Percentiles rank a stretch among this genome's conserved stretches.
Evolutionary conservation across 495 filamentous ascomycete genomes (phyloP).

Genomic region (Penicillium parvum): DNA sequence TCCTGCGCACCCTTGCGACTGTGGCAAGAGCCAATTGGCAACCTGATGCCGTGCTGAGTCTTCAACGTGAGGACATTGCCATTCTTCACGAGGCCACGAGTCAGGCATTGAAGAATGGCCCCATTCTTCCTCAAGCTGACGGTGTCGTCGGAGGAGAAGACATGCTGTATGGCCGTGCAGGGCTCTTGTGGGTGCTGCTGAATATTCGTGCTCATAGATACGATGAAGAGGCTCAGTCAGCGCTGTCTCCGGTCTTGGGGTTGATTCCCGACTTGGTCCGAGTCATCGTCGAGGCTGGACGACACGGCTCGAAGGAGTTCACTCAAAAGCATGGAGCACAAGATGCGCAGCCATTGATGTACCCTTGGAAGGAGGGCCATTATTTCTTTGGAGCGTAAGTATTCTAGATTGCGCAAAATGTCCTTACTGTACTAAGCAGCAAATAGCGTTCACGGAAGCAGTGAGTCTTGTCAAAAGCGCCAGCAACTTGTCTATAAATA

Average conservation of each 20-base stretch:
- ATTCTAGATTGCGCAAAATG: background rate
- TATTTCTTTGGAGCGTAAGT: slow-evolving; percentile 42
- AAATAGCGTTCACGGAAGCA: slow-evolving; percentile 29
- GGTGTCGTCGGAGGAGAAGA: slow-evolving; percentile 38
- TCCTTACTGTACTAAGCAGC: slow-evolving; percentile 1
- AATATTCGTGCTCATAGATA: slow-evolving; percentile 29
- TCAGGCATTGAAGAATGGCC: slow-evolving; percentile 30
- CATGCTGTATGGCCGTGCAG: slow-evolving; percentile 40
- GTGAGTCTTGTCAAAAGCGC: slow-evolving; percentile 17
- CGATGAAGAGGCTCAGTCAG: slow-evolving; percentile 12
- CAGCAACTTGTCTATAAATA: background rate
- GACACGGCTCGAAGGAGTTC: slow-evolving; percentile 29
- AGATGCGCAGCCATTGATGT: slow-evolving; percentile 43
- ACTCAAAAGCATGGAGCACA: slow-evolving; percentile 25
- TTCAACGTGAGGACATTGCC: slow-evolving; percentile 24
- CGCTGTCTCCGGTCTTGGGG: slow-evolving; percentile 21
- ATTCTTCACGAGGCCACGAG: slow-evolving; percentile 28
- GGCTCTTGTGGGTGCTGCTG: slow-evolving; percentile 39
- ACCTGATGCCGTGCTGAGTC: background rate
- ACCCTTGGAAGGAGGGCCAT: slow-evolving; percentile 39
- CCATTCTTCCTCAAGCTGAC: slow-evolving; percentile 26
- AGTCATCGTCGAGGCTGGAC: slow-evolving; percentile 33
- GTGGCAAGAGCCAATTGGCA: slow-evolving; percentile 11
- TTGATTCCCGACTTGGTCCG: slow-evolving; percentile 29
- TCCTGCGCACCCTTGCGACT: slow-evolving; percentile 22